A percentile compares a stretch with the other conserved stretches of the same genome.
These are phyloP conservation scores for Plectosphaerella cucumerina DNA, from an alignment of 2,329 filamentous ascomycete species.

Conservation along the genomic window DNA sequence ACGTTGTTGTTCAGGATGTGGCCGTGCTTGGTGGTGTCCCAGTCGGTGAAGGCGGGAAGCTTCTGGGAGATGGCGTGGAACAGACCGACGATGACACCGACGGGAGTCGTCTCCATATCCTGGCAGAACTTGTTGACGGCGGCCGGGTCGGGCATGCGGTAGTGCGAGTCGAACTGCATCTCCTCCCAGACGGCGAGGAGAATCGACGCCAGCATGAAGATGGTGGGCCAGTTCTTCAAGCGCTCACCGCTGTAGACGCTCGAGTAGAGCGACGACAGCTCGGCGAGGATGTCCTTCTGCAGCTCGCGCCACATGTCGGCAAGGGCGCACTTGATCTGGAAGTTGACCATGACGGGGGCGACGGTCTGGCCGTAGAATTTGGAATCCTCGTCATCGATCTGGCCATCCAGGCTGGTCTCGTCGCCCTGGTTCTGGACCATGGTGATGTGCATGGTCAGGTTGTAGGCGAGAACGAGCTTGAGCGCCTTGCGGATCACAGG, in stretches of 20 bases:
- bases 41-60: constrained; percentile 85
- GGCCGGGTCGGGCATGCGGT: constrained; percentile 78
- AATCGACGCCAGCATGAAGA: constrained; percentile 94
- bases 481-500: constrained; percentile 91
- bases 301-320: constrained; percentile 98
- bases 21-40: constrained; percentile 89
- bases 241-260: constrained; percentile 97
- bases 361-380: constrained; percentile 88
- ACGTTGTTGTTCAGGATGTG: constrained; percentile 86
- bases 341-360: constrained; percentile 98
- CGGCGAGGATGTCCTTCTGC: constrained; percentile 92
- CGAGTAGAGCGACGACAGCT: constrained; percentile 89
- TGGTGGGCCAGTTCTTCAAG: constrained; percentile 98
- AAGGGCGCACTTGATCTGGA: constrained; percentile 96
- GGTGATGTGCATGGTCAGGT: constrained; percentile 89
- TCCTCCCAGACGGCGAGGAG: constrained; percentile 94
- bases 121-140: constrained; percentile 91
- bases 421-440: constrained; percentile 79
- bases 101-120: constrained; percentile 94
- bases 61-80: constrained; percentile 99
- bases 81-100: constrained; percentile 92
- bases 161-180: constrained; percentile 98
- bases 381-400: constrained; percentile 80
- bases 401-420: constrained; percentile 72
- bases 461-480: constrained; percentile 93